Percentiles rank a stretch among this genome's conserved stretches.
These are phyloP conservation scores for Cnidoscolus chayamansa DNA, from an alignment of 441 rosid species.

Conservation along the genomic window DNA sequence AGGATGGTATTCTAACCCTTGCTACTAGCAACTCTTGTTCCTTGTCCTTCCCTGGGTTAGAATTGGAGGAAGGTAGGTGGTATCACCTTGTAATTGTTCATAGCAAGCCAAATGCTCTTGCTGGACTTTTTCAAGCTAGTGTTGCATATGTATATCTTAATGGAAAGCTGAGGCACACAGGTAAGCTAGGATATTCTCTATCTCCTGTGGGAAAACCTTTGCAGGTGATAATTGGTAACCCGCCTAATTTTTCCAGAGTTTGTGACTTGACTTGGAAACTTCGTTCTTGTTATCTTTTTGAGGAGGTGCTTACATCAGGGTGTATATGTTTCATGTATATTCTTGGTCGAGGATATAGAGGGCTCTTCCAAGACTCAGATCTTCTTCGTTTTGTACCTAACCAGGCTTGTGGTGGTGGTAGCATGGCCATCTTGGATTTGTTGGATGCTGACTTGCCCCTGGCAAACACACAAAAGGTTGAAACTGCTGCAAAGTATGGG, in stretches of 20 bases:
- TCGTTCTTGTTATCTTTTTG: slow-evolving; percentile 97
- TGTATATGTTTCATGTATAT: slow-evolving; percentile 97
- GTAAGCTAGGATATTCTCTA: slow-evolving; percentile 97
- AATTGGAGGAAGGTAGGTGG: slow-evolving; percentile 97
- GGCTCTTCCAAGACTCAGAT: slow-evolving; percentile 94
- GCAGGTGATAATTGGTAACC: slow-evolving; percentile 94
- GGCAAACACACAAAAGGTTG: slow-evolving; percentile 65
- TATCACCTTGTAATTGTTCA: slow-evolving; percentile 99
- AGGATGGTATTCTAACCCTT: slow-evolving; percentile 93
- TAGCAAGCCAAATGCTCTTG: slow-evolving; percentile 99
- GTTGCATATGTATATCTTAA: slow-evolving; percentile 94
- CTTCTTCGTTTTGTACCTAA: slow-evolving; percentile 95
- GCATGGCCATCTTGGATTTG: slow-evolving; percentile 97
- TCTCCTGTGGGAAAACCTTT: slow-evolving; percentile 96
- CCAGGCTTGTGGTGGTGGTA: slow-evolving; percentile 99
- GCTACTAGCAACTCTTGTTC: slow-evolving; percentile 94
- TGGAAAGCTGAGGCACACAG: slow-evolving; percentile 97
- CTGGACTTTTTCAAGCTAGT: slow-evolving; percentile 99
- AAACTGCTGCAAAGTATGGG: slow-evolving; percentile 65
- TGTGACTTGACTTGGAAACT: slow-evolving; percentile 88
- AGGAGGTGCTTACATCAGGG: slow-evolving; percentile 98
- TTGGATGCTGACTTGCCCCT: slow-evolving; percentile 76
- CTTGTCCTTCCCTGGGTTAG: slow-evolving; percentile 92
- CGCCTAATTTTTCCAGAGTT: slow-evolving; percentile 72
- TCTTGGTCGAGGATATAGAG: slow-evolving; percentile 99